These are phyloP conservation scores for Fusarium mangiferae DNA, from an alignment of 2,329 filamentous ascomycete genomes.

Conservation along the genomic window DNA sequence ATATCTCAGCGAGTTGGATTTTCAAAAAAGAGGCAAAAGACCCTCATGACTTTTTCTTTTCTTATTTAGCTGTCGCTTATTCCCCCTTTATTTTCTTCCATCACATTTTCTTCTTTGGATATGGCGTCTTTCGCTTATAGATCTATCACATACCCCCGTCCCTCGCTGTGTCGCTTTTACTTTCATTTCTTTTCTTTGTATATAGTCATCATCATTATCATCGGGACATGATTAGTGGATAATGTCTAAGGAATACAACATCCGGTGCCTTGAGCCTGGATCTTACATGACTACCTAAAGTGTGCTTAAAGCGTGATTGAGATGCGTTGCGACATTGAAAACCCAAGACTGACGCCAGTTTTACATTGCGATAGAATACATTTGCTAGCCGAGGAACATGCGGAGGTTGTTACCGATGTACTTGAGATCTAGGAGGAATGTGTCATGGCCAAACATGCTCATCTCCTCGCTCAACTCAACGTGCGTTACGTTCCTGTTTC, in stretches of 20 bases:
- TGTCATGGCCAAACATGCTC: conserved; percentile 96
- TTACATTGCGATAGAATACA: not conserved
- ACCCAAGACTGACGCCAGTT: not conserved
- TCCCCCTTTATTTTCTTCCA: conserved; percentile 3
- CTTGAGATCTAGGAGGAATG: conserved; percentile 91
- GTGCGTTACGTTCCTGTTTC: conserved; percentile 85
- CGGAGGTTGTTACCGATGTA: conserved; percentile 88
- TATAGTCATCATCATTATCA: conserved; percentile 25
- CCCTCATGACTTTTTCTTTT: conserved; percentile 28
- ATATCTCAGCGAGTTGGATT: conserved; percentile 13
- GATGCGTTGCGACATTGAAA: not conserved
- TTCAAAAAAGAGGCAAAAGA: conserved; percentile 9
- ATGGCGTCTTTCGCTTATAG: conserved; percentile 34
- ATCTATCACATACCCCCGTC: conserved; percentile 34
- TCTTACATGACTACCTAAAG: conserved; percentile 19
- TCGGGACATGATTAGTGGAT: conserved; percentile 38
- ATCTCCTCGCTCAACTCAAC: conserved; percentile 93
- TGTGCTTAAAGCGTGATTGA: not conserved
- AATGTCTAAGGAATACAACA: conserved; percentile 36
- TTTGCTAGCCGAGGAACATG: conserved; percentile 74
- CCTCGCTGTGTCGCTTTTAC: not conserved
- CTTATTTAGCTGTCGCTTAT: conserved; percentile 7
- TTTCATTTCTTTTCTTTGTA: conserved; percentile 12
- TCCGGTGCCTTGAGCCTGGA: conserved; percentile 11
- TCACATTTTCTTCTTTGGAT: not conserved